Conservation (phyloP, 2,329 filamentous ascomycete species). For the Talaromyces atroroseus region DNA sequence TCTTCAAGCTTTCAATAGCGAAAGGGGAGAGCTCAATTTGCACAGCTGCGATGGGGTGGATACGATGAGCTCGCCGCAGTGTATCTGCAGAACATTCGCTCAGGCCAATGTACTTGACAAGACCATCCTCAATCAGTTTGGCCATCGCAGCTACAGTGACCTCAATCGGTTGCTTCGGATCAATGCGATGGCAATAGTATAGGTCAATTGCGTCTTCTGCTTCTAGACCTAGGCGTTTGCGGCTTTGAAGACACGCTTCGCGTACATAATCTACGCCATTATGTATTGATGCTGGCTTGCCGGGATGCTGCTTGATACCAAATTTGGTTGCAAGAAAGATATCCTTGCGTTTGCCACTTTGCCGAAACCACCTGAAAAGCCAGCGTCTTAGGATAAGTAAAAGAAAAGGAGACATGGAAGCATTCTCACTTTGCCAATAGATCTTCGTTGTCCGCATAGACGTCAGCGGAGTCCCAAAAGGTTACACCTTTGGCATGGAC, state of each 20-base stretch:
- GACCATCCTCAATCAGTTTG: slow-evolving; percentile 38
- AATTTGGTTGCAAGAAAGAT: slow-evolving; percentile 25
- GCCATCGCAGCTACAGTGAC: slow-evolving; percentile 37
- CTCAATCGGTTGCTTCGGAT: slow-evolving; percentile 30
- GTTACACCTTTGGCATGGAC: slow-evolving; percentile 20
- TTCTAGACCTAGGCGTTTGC: slow-evolving; percentile 26
- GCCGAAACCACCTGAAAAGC: slow-evolving; percentile 17
- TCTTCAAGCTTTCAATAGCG: slow-evolving; percentile 19
- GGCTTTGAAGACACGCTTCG: slow-evolving; percentile 22
- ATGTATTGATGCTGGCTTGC: slow-evolving; percentile 13
- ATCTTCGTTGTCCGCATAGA: slow-evolving; percentile 25
- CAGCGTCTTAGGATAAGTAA: no score
- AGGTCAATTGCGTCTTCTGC: slow-evolving; percentile 35
- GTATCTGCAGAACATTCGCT: slow-evolving; percentile 41
- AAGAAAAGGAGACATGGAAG: no score
- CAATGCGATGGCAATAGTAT: slow-evolving; percentile 41
- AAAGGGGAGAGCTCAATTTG: slow-evolving; percentile 58
- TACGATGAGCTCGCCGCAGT: slow-evolving; percentile 37
- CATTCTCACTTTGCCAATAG: slow-evolving; percentile 21
- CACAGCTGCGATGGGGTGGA: slow-evolving; percentile 53
- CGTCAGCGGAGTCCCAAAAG: slow-evolving; percentile 23
- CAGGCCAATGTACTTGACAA: slow-evolving; percentile 39
- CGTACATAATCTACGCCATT: slow-evolving; percentile 28
- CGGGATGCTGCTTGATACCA: slow-evolving; percentile 16
- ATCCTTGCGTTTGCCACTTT: slow-evolving; percentile 18